These are phyloP conservation scores for Phytophthora aleatoria DNA, from an alignment of 352 stramenopile species.

Conservation along the genomic window DNA sequence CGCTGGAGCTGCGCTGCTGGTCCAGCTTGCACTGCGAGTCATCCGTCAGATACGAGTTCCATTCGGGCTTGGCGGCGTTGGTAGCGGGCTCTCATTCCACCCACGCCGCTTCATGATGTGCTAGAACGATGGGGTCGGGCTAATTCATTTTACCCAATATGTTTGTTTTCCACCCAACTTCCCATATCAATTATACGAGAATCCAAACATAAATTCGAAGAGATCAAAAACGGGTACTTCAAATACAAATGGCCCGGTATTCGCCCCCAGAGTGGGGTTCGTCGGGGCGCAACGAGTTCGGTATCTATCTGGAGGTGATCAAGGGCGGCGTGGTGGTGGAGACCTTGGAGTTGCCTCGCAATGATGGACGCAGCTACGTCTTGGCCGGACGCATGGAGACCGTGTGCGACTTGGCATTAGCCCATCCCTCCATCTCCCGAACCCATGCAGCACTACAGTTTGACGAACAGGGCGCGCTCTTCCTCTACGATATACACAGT, in stretches of 20 bases:
- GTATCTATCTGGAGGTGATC: slow-evolving; percentile 73
- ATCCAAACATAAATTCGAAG: no score
- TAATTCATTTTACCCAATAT: no score
- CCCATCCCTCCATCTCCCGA: slow-evolving; percentile 80
- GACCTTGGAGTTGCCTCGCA: slow-evolving; percentile 39
- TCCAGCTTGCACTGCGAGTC: slow-evolving; percentile 48
- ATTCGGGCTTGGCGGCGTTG: slow-evolving; percentile 35
- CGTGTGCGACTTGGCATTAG: slow-evolving; percentile 69
- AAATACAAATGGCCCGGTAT: slow-evolving; percentile 39
- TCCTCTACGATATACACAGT: slow-evolving; percentile 75
- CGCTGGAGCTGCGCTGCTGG: slow-evolving; percentile 47
- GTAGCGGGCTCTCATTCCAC: slow-evolving; percentile 4
- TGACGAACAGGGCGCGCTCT: slow-evolving; percentile 63
- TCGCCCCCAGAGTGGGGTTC: slow-evolving; percentile 54
- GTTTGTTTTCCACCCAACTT: no score
- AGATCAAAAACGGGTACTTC: no score
- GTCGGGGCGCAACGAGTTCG: slow-evolving; percentile 52
- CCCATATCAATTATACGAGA: no score
- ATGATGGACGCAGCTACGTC: slow-evolving; percentile 41
- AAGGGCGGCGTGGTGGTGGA: slow-evolving; percentile 67
- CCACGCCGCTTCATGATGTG: slow-evolving; percentile 2
- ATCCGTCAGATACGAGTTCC: slow-evolving; percentile 64
- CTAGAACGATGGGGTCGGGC: no score
- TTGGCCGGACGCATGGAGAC: slow-evolving; percentile 65
- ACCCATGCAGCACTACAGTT: slow-evolving; percentile 80